Base-by-base conservation (phyloP, 1,284 basidiomycete genomes). In the Bothia castanella region DNA sequence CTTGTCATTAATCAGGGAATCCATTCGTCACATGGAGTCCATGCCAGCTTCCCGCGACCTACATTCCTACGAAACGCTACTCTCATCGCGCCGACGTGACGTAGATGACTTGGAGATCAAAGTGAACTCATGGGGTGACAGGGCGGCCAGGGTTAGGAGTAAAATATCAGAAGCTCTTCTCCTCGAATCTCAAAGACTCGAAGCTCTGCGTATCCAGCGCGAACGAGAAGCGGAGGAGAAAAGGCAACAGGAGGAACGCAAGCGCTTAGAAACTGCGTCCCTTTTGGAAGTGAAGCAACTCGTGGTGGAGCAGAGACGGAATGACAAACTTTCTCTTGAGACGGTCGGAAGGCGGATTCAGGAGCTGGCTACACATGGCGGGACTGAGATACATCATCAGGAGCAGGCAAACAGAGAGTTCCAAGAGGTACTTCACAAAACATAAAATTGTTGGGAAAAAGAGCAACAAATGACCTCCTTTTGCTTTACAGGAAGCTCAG, bases 31-130 rank as follows among this genome's bases (percentile, higher is more conserved):
- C 23, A 79, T 89, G 71, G 76, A 82, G 17, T 58, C 68, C 37
- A 54, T 64, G 14, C 70, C 77, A 10, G 68, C 69, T 37, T 61
- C 68, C 2, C 62, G 70, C 27, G 77, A 80, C 45, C 50, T 68
- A 14, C 59, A 68, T 31, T 66, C 73, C 20, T 71, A 73, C 34
- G 74, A 79, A 43, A 59, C 61, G n/a, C 51, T 86, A 1, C 72
- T 77, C 50, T 64, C 69, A 17, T 59, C 77, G 10, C 75, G 84
- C 36, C 67, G 69, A 40, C 69, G 71, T 49, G 70, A 69, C 10
- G 68, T 79, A 13, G 75, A 81, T 58, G 75, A 80, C 55, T 67
- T 72, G 1, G 78, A 83, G 55, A 54, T 69, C n/a, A 73, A 72
- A 39, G 69, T 79, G 48, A 70, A 65, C 20, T 63, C 69, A 3